A percentile compares a stretch with the other conserved stretches of the same genome.
Evolutionary conservation across 805 yeast genomes (phyloP).

Genomic region (Candida boleticola): DNA sequence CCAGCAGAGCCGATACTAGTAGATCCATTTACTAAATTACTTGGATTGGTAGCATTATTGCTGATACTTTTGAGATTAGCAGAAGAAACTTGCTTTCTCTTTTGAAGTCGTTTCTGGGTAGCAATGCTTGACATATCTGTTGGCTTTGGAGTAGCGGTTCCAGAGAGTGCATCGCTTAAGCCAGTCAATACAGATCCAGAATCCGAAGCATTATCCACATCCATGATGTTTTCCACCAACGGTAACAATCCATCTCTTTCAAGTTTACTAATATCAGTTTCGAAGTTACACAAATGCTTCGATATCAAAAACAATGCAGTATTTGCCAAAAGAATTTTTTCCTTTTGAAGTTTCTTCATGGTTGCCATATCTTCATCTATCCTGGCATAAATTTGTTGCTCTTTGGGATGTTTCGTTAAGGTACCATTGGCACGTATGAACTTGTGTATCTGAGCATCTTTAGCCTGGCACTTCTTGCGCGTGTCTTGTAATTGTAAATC

Average conservation of each 20-base stretch:
- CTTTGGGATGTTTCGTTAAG: slow-evolving; percentile 76
- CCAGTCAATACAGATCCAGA: slow-evolving; percentile 12
- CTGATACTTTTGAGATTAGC: not conserved
- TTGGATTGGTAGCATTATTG: not conserved
- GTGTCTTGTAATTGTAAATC: slow-evolving; percentile 67
- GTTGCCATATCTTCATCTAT: slow-evolving; percentile 66
- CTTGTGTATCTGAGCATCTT: slow-evolving; percentile 81
- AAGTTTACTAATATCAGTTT: slow-evolving; percentile 69
- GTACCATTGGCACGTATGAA: slow-evolving; percentile 83
- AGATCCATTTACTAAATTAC: not conserved
- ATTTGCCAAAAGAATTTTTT: slow-evolving; percentile 75
- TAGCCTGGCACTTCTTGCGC: slow-evolving; percentile 61
- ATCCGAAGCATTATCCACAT: slow-evolving; percentile 16
- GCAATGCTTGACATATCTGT: slow-evolving; percentile 11
- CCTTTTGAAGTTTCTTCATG: slow-evolving; percentile 65
- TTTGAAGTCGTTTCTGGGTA: slow-evolving; percentile 20
- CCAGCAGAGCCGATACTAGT: not conserved
- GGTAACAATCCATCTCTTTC: slow-evolving; percentile 83
- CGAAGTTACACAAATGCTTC: slow-evolving; percentile 70
- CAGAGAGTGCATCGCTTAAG: slow-evolving; percentile 24
- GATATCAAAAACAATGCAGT: slow-evolving; percentile 77
- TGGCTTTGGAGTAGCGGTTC: slow-evolving; percentile 27
- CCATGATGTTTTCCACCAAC: slow-evolving; percentile 36
- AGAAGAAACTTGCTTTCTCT: slow-evolving; percentile 19
- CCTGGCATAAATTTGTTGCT: slow-evolving; percentile 59